phyloP scores from a whole-genome alignment of 352 stramenopile species.

The Phytophthora fragariae region DNA sequence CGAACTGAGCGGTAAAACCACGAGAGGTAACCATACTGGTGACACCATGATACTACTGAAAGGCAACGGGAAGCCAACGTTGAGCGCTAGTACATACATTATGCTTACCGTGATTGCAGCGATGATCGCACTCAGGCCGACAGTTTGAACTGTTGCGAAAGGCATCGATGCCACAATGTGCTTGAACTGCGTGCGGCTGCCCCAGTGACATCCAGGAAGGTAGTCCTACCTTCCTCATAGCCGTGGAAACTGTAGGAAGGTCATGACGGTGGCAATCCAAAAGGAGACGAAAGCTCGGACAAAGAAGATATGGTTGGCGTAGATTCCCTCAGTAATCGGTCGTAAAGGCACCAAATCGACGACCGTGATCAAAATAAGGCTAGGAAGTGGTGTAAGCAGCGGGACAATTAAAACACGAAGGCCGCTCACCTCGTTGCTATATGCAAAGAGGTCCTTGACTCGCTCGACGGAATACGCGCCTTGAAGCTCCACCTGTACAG shows the following conservation, averaged over 20 bases:
- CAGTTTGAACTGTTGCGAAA: conserved; percentile 8
- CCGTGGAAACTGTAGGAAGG: conserved; percentile 22
- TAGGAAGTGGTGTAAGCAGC: conserved; percentile 20
- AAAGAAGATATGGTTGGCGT: conserved; percentile 24
- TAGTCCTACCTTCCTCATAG: too few species aligned
- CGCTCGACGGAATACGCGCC: conserved; percentile 23
- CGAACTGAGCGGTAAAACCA: conserved; percentile 8
- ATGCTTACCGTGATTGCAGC: neutral
- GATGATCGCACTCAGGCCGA: conserved; percentile 6
- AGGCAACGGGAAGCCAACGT: conserved; percentile 45
- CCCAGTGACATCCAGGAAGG: too few species aligned
- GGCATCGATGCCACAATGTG: conserved; percentile 19
- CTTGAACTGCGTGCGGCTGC: too few species aligned
- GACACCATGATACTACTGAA: conserved; percentile 37
- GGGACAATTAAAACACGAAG: conserved; percentile 15
- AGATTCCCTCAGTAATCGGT: conserved; percentile 7
- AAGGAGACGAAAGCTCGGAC: conserved; percentile 18
- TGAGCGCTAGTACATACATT: conserved; percentile 18
- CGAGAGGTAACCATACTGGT: conserved; percentile 18
- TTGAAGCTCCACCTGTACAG: conserved; percentile 28
- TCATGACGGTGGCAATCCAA: conserved; percentile 20
- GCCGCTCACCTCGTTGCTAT: conserved; percentile 6
- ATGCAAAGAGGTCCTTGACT: conserved; percentile 17
- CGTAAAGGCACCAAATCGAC: conserved; percentile 24
- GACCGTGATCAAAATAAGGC: conserved; percentile 17